Base-by-base conservation (phyloP, 192 early-diverging fungal genomes). In the Chytriomyces sp. region DNA sequence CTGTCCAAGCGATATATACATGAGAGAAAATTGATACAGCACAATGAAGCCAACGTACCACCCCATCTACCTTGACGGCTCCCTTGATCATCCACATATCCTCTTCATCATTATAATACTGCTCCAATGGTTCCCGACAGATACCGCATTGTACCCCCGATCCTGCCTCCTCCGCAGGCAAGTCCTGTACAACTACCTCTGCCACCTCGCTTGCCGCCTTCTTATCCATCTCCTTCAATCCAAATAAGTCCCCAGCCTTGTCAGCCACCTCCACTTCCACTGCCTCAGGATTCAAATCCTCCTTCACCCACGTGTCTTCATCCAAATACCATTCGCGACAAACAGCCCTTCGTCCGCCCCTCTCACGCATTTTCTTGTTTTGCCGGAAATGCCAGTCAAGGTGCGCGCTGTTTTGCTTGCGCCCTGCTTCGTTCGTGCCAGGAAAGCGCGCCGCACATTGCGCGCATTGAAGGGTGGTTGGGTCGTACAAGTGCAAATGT, bases 351-450 rank as follows among this genome's bases (percentile, higher is more conserved):
- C 91, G 92, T n/a, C 82, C 89, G 2, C 49, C 52, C 65, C 89
- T 86, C 61, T 96, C 93, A 77, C 91, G 91, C 65, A 91, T 76
- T 36, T 93, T 86, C 55, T 91, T 81, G 77, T 99, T 99, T 79
- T 95, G 93, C 36, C 96, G 84, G 78, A 97, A 99, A 80, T 99
- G 96, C 88, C 93, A 96, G 70, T 99, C 95, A 36, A 99, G 63
- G 78, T 99, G 96, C 41, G 85, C 81, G 60, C 89, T 85, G 86
- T 95, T 92, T 65, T 90, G 88, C 28, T 81, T 80, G 66, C 89
- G 82, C 2, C 93, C 93, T 14, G 52, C 30, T 17, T 82, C 86
- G 6, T 84, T 81, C 30, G 57, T 58, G 37, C 86, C 87, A 3
- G 84, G 76, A 53, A 89, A 94, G 26, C 96, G 89, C 74, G 89